Evolutionary conservation across 257 asterid genomes (phyloP), one percentile per base, ranked within the genome.

Genomic region (Paraleonurus japonicus): DNA sequence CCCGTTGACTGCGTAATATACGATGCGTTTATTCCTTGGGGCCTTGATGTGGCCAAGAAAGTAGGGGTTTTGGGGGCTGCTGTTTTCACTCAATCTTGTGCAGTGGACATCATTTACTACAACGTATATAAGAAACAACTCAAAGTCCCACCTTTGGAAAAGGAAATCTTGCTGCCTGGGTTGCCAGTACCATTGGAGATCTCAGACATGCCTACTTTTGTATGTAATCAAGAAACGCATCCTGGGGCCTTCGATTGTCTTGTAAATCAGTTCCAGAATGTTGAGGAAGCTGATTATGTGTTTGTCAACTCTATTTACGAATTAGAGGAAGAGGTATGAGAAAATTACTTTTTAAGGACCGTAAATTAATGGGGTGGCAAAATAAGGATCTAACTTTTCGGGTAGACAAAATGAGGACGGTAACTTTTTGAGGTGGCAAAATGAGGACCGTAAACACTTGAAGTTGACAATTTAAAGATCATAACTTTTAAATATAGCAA

Each of bases 311-410:
- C 78, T 9, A 22, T 80, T 32, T 68, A 72, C 68, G 65, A 72
- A 67, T 27, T 80, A 60, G 79, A 80, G 45, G 63, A 60, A 54
- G 76, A 80, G 76, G 84, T 80, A 61, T n/a, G n/a, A n/a, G n/a
- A n/a, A n/a, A n/a, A n/a, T n/a, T n/a, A n/a, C n/a, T n/a, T n/a
- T n/a, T n/a, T n/a, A n/a, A n/a, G n/a, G n/a, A n/a, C n/a, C n/a
- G n/a, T n/a, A n/a, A n/a, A n/a, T n/a, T n/a, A n/a, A n/a, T n/a
- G n/a, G n/a, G n/a, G n/a, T n/a, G n/a, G n/a, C n/a, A n/a, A n/a
- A n/a, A n/a, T n/a, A n/a, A n/a, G n/a, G n/a, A n/a, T n/a, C n/a
- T n/a, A n/a, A n/a, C n/a, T n/a, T n/a, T n/a, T n/a, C n/a, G n/a
- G n/a, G n/a, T n/a, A n/a, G n/a, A n/a, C n/a, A n/a, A n/a, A n/a